Base-by-base conservation (phyloP, 139 green algal species). In the Gonium pectorale region DNA sequence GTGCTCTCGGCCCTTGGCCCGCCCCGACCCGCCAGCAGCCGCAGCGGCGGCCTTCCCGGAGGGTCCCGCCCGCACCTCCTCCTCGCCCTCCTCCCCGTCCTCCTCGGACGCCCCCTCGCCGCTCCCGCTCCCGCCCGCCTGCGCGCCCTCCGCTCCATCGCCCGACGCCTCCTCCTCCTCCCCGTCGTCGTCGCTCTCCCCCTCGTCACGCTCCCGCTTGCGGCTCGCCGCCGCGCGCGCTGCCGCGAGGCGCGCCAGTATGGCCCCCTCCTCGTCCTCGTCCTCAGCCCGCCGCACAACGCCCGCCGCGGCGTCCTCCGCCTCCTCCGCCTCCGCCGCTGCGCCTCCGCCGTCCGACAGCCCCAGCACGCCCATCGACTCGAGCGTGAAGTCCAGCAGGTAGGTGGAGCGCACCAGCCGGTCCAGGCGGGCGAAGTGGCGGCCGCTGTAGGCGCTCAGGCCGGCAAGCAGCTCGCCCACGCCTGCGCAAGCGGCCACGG, bases 361-460 rank as follows among this genome's bases (percentile, higher is more conserved):
- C 2, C 78, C 78, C 24, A 84, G 81, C 51, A 98, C 92, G 44
- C 94, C 88, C 92, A 97, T 96, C 41, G 87, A 79, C 35, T 87
- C 90, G 44, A 99, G 88, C 1, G 93, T 94, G 87, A 96, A 98
- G 81, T 99, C 96, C 4, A 98, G 82, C 27, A 99, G 72, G 90
- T 92, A 97, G 26, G 93, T 94, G 73, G 91, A 92, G 21, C 93
- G 88, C 78, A 95, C 44, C 80, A 99, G 90, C 1, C 95, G 93
- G 80, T 98, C 94, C 26, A 98, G 72, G 6, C 97, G 93, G 0
- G 85, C 37, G 46, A 80, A 86, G 88, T 99, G 97, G 59, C 97
- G 94, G 85, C 94, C 79, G 22, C 92, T 97, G 92, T 99, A 99
- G 3, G 93, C 89, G 54, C 89, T 37, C 74, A 99, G 83, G 2